Conservation (phyloP, 441 rosid genomes). For the Adansonia rubrostipa region DNA sequence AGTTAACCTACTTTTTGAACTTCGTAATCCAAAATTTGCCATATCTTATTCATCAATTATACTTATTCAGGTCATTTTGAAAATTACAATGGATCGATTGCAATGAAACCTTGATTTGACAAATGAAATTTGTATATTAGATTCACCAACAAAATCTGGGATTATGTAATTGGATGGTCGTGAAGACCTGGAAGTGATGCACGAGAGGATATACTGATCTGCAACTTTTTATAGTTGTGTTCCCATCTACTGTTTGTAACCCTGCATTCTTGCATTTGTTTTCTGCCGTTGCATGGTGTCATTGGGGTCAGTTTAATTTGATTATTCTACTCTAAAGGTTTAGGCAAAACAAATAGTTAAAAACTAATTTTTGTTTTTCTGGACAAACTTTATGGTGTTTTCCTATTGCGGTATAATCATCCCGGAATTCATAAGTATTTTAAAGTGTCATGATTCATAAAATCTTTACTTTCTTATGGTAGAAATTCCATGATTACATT, state of each 20-base stretch:
- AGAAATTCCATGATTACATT: not conserved
- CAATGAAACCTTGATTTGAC: not conserved
- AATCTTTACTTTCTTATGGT: not conserved
- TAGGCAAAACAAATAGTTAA: not conserved
- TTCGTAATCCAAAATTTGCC: not conserved
- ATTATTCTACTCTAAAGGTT: not conserved
- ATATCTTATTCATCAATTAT: not conserved
- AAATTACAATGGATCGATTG: not conserved
- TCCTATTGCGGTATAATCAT: not conserved
- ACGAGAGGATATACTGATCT: not conserved
- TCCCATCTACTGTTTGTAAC: not conserved
- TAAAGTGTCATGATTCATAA: not conserved
- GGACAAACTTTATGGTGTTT: not conserved
- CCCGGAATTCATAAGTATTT: not conserved
- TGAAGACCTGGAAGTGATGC: not conserved
- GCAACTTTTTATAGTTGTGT: not conserved
- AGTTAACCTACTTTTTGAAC: not conserved
- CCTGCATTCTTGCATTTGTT: not conserved
- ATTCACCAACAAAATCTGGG: not conserved
- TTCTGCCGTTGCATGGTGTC: not conserved
- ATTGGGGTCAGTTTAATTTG: not conserved
- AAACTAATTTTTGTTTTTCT: not conserved
- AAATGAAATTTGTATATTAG: slow-evolving; percentile 2
- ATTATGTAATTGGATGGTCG: not conserved
- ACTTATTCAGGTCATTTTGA: not conserved